phyloP scores from a whole-genome alignment of 2,329 filamentous ascomycete genomes.

The Biscogniauxia mediterranea region DNA sequence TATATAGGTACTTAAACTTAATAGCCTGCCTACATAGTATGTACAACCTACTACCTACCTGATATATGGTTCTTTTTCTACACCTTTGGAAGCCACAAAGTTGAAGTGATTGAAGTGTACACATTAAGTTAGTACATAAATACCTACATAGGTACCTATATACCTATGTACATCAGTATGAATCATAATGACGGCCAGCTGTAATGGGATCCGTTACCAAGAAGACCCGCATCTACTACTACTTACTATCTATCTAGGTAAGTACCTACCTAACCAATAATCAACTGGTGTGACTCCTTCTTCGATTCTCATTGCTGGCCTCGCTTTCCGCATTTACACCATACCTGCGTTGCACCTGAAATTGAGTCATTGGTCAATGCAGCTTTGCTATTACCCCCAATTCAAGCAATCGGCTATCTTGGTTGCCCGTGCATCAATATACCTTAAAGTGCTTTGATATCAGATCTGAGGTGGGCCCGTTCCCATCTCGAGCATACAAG shows the following conservation, averaged over 20 bases:
- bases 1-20: neutral
- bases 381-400: neutral
- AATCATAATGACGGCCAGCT: neutral
- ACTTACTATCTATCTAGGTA: too few species aligned
- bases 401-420: neutral
- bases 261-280: neutral
- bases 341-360: too few species aligned
- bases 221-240: neutral
- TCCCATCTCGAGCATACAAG: neutral
- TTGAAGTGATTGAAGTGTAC: too few species aligned
- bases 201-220: neutral
- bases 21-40: too few species aligned
- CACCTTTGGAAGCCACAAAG: too few species aligned
- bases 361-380: constrained; percentile 11
- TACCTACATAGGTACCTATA: too few species aligned
- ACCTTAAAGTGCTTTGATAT: neutral
- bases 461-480: neutral
- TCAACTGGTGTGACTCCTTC: neutral
- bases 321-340: neutral
- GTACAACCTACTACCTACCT: too few species aligned
- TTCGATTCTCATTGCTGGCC: neutral
- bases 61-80: too few species aligned
- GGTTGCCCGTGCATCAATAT: too few species aligned
- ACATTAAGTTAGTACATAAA: too few species aligned
- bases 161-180: neutral